Evolutionary conservation across 352 stramenopile genomes (phyloP), one percentile per base, ranked within the genome.

Genomic region (Albugo candida): DNA sequence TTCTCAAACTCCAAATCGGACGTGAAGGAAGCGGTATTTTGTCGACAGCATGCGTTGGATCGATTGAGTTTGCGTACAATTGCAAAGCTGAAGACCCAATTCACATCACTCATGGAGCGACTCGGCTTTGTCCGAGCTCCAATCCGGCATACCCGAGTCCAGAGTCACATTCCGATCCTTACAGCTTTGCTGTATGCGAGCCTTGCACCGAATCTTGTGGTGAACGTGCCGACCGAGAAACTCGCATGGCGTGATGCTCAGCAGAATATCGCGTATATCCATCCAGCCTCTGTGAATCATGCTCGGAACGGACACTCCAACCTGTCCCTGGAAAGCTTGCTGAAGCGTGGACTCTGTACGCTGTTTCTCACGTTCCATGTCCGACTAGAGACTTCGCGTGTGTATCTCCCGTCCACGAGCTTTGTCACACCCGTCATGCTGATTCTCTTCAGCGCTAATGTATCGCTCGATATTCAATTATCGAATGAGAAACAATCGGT

Each of bases 171-270:
- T 12, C 65, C 67, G 8, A 61, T 84, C 27, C 51, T 92, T n/a
- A 56, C 72, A 10, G 64, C 72, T 1, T 54, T 89, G 13, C 43
- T 95, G 10, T 86, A 72, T 43, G 82, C 69, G 19, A 79, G 78
- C 16, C 58, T 98, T 21, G 83, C 92, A 35, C 92, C 92, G 12
- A 96, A 97, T 56, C 57, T 98, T 40, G 79, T 97, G 3, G 24
- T 31, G 3, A 31, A 31, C 8, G 24, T 31, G 8, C 24, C 24
- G 24, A 31, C 24, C 24, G 24, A 31, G 8, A 16, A 71, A 86
- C 52, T 59, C 68, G 19, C 67, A 83, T 41, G 58, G 56, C 6
- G 42, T 63, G 5, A 16, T 51, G 18, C 54, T 5, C 53, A 66
- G 45, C 44, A 58, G 11, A 24, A 51, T 24, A 68, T 71, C 31